Evolutionary conservation across 129 eudicot genomes (phyloP), one percentile per base, ranked within the genome.

Genomic region (Flaveria brownii): DNA sequence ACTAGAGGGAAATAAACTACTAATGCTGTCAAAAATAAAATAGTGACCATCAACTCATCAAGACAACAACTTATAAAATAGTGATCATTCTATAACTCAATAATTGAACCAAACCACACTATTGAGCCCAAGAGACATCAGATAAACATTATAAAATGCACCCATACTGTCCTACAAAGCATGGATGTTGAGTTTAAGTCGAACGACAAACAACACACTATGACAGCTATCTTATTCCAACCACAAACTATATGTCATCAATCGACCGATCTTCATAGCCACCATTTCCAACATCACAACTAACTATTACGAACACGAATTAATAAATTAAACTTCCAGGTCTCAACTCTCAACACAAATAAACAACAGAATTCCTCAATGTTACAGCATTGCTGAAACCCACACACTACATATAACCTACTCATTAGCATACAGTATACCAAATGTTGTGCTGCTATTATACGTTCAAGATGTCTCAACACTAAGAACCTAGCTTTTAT

Each of bases 391-490:
- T 59, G 51, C 23, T 30, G 61, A 80, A 72, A 68, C 80, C 78
- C 73, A 72, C 73, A 54, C 72, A 76, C 75, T 74, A 72, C 68
- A 71, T 63, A 77, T 72, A 49, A 73, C 75, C 85, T 80, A 74
- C 62, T 78, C 43, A 30, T 26, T 64, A 72, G 72, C 69, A 72
- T 71, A 46, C 66, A 72, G 76, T 72, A 72, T 71, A 51, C 55
- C 81, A 77, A 17, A 42, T 61, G 60, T n/a, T 73, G 64, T 83
- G 79, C 80, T 72, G 70, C 82, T 62, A 80, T n/a, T 56, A 25
- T 66, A 68, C 26, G 18, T 68, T 75, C 62, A 47, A 79, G 57
- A 86, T 72, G 73, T 75, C 71, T 67, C 68, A 77, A 74, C 80
- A 80, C 43, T 77, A 46, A 22, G 41, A 71, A 17, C 74, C 78